Evolutionary conservation across 2,329 filamentous ascomycete genomes (phyloP), one percentile per base, ranked within the genome.

Genomic region (Balansia obtecta): DNA sequence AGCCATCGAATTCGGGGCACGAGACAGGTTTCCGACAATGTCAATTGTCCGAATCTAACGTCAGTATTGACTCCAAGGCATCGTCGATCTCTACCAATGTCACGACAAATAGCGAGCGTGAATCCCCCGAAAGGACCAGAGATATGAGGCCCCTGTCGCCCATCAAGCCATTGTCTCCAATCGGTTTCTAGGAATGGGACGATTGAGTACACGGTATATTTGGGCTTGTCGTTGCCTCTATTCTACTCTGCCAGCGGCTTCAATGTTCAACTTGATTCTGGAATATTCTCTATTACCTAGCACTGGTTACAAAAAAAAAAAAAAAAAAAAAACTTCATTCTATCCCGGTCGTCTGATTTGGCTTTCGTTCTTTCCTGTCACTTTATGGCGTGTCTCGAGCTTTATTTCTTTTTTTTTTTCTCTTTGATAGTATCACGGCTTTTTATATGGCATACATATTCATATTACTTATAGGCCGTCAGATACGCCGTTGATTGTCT

Each of bases 111-210:
- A 72, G 68, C 52, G 68, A 72, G 10, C 59, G 55, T 33, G 61
- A 63, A 45, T 50, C 51, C 37, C 54, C 68, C n/a, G 66, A 54
- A 15, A 38, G 38, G 16, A 33, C 52, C 9, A 48, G 65, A 30
- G 74, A 78, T 48, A 57, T 81, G 42, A 70, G 76, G 42, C 78
- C 78, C 2, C 63, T 85, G 37, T 84, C 81, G 52, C 81, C 81
- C 4, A 83, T 85, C 60, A 80, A 82, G 63, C 81, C 81, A 41
- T 65, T 84, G 45, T 84, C 80, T 37, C 80, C 80, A 12, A 68
- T 82, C 60, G 76, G 78, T 54, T 76, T 83, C 56, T 77, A 64
- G 48, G 38, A 47, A 44, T 20, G 38, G n/a, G 22, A 7, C 41
- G 42, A 46, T 32, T 43, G 45, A 34, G 42, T 20, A 41, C 16